Percentiles rank a stretch among this genome's conserved stretches.
Evolutionary conservation across 2,329 filamentous ascomycete genomes (phyloP).

Genomic region (Cladosporium sp.): DNA sequence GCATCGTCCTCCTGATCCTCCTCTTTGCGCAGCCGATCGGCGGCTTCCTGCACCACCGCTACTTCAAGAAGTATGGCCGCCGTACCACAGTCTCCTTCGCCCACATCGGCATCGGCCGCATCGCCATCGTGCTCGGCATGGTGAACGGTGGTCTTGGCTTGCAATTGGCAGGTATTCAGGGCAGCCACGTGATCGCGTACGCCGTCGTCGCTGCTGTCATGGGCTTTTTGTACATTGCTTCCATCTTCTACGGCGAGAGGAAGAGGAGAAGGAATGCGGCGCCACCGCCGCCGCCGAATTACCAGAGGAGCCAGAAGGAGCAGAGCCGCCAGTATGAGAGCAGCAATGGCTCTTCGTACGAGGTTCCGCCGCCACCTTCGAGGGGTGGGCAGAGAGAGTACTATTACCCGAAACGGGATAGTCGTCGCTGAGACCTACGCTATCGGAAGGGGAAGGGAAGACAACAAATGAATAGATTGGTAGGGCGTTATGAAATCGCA

Average conservation of each 20-base stretch:
- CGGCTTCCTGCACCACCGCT: slow-evolving; percentile 49
- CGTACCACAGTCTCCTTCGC: slow-evolving; percentile 45
- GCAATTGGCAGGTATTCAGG: slow-evolving; percentile 37
- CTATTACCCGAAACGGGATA: slow-evolving; percentile 3
- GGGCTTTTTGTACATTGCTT: slow-evolving; percentile 38
- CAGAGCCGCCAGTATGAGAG: neutral
- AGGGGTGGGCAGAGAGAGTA: neutral
- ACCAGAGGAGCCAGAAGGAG: slow-evolving; percentile 1
- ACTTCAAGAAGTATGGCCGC: slow-evolving; percentile 45
- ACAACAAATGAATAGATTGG: neutral
- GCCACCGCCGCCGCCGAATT: neutral
- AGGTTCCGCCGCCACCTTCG: neutral
- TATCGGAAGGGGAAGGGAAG: neutral
- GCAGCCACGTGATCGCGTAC: slow-evolving; percentile 40
- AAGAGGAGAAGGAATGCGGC: slow-evolving; percentile 14
- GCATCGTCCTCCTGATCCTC: slow-evolving; percentile 46
- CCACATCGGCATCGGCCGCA: slow-evolving; percentile 26
- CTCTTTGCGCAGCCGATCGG: slow-evolving; percentile 54
- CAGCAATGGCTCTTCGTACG: neutral
- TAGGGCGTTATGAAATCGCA: neutral
- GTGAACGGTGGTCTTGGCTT: slow-evolving; percentile 57
- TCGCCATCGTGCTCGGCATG: slow-evolving; percentile 48
- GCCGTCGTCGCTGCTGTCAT: slow-evolving; percentile 47
- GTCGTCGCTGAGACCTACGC: neutral
- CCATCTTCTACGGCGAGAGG: slow-evolving; percentile 28